Conservation (phyloP, 2,329 filamentous ascomycete species). For the Emmonsiellopsis sp. region DNA sequence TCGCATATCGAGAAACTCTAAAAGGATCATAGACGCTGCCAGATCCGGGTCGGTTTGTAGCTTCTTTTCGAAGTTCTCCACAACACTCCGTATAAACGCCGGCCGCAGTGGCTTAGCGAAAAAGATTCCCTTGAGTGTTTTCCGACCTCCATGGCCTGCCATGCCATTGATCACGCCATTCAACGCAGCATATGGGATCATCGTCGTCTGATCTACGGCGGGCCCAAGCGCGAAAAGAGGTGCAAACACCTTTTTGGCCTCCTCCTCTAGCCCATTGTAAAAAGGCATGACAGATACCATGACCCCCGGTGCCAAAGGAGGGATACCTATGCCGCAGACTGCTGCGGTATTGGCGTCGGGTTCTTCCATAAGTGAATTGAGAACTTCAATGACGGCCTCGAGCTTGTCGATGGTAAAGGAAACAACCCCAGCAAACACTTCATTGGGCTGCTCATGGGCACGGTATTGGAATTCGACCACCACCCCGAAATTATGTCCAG, state of each 20-base stretch:
- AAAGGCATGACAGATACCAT: slow-evolving; percentile 18
- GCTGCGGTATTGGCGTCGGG: slow-evolving; percentile 14
- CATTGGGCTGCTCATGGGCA: slow-evolving; percentile 22
- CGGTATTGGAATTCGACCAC: slow-evolving; percentile 35
- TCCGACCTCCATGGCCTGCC: slow-evolving; percentile 21
- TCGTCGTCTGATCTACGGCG: slow-evolving; percentile 20
- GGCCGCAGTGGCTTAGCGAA: slow-evolving; percentile 28
- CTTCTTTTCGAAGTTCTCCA: slow-evolving; percentile 18
- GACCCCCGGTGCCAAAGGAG: slow-evolving; percentile 15
- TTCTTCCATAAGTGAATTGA: slow-evolving; percentile 15
- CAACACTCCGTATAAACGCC: slow-evolving; percentile 19
- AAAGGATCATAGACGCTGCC: slow-evolving; percentile 20
- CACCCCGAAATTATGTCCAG: slow-evolving; percentile 38
- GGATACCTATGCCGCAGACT: slow-evolving; percentile 13
- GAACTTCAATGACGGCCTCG: slow-evolving; percentile 16
- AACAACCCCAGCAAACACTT: slow-evolving; percentile 26
- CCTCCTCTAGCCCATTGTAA: slow-evolving; percentile 25
- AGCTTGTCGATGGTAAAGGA: slow-evolving; percentile 17
- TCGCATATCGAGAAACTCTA: slow-evolving; percentile 31
- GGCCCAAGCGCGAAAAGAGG: slow-evolving; percentile 26
- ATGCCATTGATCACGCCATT: slow-evolving; percentile 25
- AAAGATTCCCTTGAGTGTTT: slow-evolving; percentile 29
- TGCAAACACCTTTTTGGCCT: slow-evolving; percentile 25
- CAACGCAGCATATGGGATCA: slow-evolving; percentile 28
- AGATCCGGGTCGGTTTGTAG: slow-evolving; percentile 16